Percentiles rank a stretch among this genome's conserved stretches.
Evolutionary conservation across 495 filamentous ascomycete genomes (phyloP).

Genomic region (Penicillium cataractarum): DNA sequence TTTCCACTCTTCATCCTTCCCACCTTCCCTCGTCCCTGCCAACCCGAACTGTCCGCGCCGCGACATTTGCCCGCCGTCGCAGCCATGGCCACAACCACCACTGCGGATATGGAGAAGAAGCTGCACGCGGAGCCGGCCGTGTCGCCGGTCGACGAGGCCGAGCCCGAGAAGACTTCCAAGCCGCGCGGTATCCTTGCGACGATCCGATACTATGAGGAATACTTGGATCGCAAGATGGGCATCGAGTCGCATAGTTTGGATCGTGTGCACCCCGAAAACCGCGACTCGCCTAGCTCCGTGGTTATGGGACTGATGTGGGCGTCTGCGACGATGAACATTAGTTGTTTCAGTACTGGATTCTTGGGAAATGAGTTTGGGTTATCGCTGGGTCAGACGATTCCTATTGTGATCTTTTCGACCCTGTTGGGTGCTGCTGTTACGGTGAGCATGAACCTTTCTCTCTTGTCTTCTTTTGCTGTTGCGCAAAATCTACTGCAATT

Average conservation of each 20-base stretch:
- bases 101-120: conserved; percentile 49
- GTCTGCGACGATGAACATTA: conserved; percentile 57
- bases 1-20: background rate
- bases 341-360: conserved; percentile 51
- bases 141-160: conserved; percentile 19
- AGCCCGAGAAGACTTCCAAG: conserved; percentile 17
- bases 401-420: conserved; percentile 41
- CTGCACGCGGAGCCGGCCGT: conserved; percentile 54
- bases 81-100: conserved; percentile 46
- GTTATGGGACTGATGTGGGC: conserved; percentile 58
- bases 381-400: conserved; percentile 37
- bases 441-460: conserved; percentile 33
- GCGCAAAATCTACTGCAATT: background rate
- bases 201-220: conserved; percentile 49
- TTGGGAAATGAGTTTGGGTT: conserved; percentile 43
- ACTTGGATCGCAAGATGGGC: conserved; percentile 55
- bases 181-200: conserved; percentile 32
- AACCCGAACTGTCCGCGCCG: background rate
- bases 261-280: conserved; percentile 53
- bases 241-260: conserved; percentile 57
- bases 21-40: background rate
- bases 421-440: conserved; percentile 48
- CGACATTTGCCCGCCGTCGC: conserved; percentile 24
- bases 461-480: background rate
- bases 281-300: conserved; percentile 32